These are phyloP conservation scores for Mucor circinelloides DNA, from an alignment of 371 early-diverging fungal species.

Conservation along the genomic window DNA sequence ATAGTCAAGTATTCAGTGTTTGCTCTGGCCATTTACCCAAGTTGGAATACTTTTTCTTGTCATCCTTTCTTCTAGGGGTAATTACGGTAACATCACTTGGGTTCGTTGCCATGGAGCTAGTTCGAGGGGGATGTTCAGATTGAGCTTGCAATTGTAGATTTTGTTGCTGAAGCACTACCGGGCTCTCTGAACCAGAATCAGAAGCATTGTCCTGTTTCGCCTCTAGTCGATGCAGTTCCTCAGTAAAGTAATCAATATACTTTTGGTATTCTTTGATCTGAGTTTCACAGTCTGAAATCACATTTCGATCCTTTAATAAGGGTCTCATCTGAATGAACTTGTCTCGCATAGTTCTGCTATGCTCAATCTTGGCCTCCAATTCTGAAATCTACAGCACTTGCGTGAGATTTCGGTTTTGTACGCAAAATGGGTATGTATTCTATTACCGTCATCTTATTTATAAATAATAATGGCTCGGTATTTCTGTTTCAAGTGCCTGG, in stretches of 20 bases:
- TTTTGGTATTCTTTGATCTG: conserved; percentile 79
- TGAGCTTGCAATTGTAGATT: neutral
- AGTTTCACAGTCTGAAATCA: conserved; percentile 77
- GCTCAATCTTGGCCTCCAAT: conserved; percentile 59
- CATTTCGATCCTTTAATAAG: conserved; percentile 69
- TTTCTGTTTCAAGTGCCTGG: conserved; percentile 17
- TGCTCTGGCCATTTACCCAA: conserved; percentile 41
- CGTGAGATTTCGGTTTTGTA: neutral
- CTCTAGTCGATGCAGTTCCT: conserved; percentile 68
- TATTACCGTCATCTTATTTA: conserved; percentile 23
- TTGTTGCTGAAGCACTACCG: neutral
- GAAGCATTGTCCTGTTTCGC: conserved; percentile 31
- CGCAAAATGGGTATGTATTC: neutral
- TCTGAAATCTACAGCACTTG: conserved; percentile 45
- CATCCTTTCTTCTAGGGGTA: conserved; percentile 4
- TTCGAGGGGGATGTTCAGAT: conserved; percentile 24
- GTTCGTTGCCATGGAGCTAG: conserved; percentile 28
- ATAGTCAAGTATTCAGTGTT: neutral
- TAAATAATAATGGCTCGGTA: neutral
- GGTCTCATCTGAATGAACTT: conserved; percentile 73
- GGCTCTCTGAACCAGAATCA: conserved; percentile 19
- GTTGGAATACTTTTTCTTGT: conserved; percentile 49
- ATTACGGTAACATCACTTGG: neutral
- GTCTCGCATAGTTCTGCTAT: conserved; percentile 68
- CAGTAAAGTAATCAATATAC: conserved; percentile 80